These are phyloP conservation scores for Cutaneotrichosporon cavernicola DNA, from an alignment of 1,284 basidiomycete species.

Conservation along the genomic window DNA sequence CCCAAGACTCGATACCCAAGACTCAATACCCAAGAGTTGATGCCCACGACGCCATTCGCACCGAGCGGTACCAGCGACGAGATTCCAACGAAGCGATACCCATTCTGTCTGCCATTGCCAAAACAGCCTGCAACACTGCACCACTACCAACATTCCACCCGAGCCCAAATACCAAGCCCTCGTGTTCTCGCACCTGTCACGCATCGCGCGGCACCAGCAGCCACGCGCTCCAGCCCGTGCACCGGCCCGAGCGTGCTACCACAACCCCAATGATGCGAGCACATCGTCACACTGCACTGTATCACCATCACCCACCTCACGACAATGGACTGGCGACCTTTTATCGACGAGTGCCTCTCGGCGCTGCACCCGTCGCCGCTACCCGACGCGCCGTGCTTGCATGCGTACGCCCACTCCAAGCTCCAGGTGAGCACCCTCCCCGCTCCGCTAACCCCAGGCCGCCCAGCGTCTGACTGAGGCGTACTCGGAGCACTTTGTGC, in stretches of 20 bases:
- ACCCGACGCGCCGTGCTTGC: conserved; percentile 4
- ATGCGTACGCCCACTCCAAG: conserved; percentile 7
- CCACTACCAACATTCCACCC: neutral
- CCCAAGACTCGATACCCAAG: no score
- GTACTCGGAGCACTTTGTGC: conserved; percentile 5
- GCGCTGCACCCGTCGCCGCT: conserved; percentile 6
- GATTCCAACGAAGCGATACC: neutral
- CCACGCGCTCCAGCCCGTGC: neutral
- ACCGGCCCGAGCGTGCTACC: neutral
- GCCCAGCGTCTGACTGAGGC: conserved; percentile 5
- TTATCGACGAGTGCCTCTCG: conserved; percentile 5
- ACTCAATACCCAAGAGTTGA: no score
- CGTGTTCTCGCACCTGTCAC: neutral
- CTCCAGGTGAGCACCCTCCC: neutral
- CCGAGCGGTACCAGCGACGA: neutral
- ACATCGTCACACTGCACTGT: neutral
- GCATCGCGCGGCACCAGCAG: neutral
- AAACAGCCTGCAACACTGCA: no score
- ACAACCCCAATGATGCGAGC: neutral
- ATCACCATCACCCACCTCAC: neutral
- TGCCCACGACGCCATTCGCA: no score
- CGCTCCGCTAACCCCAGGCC: neutral
- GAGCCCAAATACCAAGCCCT: neutral
- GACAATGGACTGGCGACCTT: conserved; percentile 5
- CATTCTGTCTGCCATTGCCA: no score